Conservation (phyloP, 139 green algal genomes). For the Chlorella sp. region DNA sequence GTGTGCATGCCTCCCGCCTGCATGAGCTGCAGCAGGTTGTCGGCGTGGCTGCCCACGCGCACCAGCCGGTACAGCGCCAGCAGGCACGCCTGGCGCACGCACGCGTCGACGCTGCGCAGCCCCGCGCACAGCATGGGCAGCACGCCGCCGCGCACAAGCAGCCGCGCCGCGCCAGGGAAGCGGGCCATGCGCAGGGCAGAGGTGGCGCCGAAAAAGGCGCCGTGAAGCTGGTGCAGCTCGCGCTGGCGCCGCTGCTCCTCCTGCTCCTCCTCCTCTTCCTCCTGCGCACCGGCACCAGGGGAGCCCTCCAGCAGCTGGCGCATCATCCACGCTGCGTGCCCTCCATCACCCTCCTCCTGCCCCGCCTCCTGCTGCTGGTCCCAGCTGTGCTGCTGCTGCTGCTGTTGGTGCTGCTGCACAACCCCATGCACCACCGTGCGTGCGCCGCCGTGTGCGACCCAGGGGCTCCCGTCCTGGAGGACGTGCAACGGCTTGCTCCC, state of each 20-base stretch:
- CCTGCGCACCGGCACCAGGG: too few relatives aligned
- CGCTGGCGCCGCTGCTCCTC: not conserved
- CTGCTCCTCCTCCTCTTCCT: not conserved
- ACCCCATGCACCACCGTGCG: too few relatives aligned
- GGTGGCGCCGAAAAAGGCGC: not conserved
- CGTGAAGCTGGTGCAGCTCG: not conserved
- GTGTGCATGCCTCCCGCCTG: not conserved
- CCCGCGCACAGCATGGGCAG: slow-evolving; percentile 3
- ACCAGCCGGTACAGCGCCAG: slow-evolving; percentile 22
- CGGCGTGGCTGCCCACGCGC: not conserved
- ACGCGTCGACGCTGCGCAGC: not conserved
- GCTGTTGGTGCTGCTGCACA: too few relatives aligned
- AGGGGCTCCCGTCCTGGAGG: too few relatives aligned
- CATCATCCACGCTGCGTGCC: too few relatives aligned
- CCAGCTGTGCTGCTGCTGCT: not conserved
- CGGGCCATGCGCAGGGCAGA: not conserved
- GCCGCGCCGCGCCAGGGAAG: not conserved
- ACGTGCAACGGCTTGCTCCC: too few relatives aligned
- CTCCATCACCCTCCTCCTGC: too few relatives aligned
- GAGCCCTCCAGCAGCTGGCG: too few relatives aligned
- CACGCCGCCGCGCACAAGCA: slow-evolving; percentile 7
- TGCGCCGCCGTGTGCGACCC: too few relatives aligned
- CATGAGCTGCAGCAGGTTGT: not conserved
- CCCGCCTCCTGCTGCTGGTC: not conserved
- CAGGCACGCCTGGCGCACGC: slow-evolving; percentile 16